Evolutionary conservation across 2,329 filamentous ascomycete genomes (phyloP).

Genomic region (Fonsecaea nubica): DNA sequence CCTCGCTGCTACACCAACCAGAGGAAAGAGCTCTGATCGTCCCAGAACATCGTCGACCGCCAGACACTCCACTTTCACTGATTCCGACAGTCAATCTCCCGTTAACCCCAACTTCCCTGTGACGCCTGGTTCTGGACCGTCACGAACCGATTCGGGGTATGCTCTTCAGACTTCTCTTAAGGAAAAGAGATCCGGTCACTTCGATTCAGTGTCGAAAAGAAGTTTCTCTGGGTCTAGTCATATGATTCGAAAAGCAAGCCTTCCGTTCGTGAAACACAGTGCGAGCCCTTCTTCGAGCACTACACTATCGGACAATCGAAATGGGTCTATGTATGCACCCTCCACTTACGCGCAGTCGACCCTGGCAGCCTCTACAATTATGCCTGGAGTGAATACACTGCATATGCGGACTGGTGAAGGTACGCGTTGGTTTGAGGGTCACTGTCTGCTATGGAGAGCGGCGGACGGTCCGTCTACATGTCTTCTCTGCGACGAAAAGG

Average conservation of each 20-base stretch:
- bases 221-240: slow-evolving; percentile 74
- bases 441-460: slow-evolving; percentile 54
- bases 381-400: slow-evolving; percentile 50
- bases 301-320: slow-evolving; percentile 51
- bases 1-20: slow-evolving; percentile 69
- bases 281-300: slow-evolving; percentile 52
- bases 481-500: slow-evolving; percentile 61
- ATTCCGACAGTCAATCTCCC: slow-evolving; percentile 67
- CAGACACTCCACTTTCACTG: slow-evolving; percentile 63
- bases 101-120: slow-evolving; percentile 78
- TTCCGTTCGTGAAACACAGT: slow-evolving; percentile 73
- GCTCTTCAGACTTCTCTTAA: slow-evolving; percentile 82
- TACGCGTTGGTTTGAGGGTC: slow-evolving; percentile 56
- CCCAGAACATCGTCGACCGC: slow-evolving; percentile 73
- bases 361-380: slow-evolving; percentile 58
- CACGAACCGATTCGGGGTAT: slow-evolving; percentile 89
- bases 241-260: slow-evolving; percentile 62
- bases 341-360: slow-evolving; percentile 59
- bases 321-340: slow-evolving; percentile 55
- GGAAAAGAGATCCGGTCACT: slow-evolving; percentile 94
- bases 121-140: slow-evolving; percentile 77
- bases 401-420: slow-evolving; percentile 50
- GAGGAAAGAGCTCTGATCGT: slow-evolving; percentile 52
- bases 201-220: slow-evolving; percentile 78
- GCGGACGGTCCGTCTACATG: slow-evolving; percentile 54